Base-by-base conservation (phyloP, 768 basidiomycete species). In the Candolleomyces efflorescens region DNA sequence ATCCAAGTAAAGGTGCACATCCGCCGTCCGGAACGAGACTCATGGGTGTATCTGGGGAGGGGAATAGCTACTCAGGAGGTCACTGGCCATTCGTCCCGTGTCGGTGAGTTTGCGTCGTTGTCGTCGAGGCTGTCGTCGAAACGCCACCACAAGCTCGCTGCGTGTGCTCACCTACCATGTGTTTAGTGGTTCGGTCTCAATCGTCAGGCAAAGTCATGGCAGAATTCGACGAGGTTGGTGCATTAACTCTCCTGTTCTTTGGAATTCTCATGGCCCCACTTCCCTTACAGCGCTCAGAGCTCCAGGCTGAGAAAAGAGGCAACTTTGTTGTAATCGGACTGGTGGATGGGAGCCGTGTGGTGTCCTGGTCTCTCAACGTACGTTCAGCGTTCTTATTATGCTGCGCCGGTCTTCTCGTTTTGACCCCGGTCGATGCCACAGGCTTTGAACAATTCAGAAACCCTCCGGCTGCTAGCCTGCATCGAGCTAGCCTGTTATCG, bases 291-390 rank as follows among this genome's bases (percentile, higher is more conserved):
- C 67, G 76, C 22, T 83, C 82, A 57, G 86, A 92, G 67, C 72
- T 92, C 38, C 89, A 92, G 74, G 90, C 90, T 17, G 91, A 93
- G 72, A 90, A 89, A 71, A 82, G 91, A 61, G 91, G 91, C 53
- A 92, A 92, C 68, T 93, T 93, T 66, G 86, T 93, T 20, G 89
- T 93, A 24, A 82, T 93, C 54, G 86, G 88, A 44, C 88, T 87
- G 55, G 84, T 93, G 20, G 89, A 92, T 58, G 85, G 83, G 20
- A 68, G 77, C 41, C 82, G 81, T 43, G 90, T 93, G 41, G 76
- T 92, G 32, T 92, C 91, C 13, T 93, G 90, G 90, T 92, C 91
- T 27, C 68, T 92, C 59, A 92, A 92, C 65, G 90, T 90, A 64
- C 56, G 85, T 67, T 38, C 51, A 38, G 37, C 32, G 32, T 32